A percentile compares a stretch with the other conserved stretches of the same genome.
Conservation (phyloP, 2,329 filamentous ascomycete genomes). For the Cordyceps farinosa region DNA sequence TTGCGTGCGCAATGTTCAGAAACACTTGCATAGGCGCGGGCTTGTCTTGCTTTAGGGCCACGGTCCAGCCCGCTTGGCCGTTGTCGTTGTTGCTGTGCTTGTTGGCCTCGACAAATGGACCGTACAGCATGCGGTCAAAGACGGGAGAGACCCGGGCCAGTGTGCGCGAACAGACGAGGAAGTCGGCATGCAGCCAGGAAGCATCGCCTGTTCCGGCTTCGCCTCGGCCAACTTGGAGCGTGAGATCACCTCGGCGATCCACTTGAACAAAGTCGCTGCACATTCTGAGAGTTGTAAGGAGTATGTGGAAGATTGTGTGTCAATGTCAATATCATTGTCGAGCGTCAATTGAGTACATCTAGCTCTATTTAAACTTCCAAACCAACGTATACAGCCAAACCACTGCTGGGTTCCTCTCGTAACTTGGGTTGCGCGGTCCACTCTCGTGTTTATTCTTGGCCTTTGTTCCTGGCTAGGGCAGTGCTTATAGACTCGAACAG, state of each 20-base stretch:
- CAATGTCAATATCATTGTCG: neutral
- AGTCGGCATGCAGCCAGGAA: neutral
- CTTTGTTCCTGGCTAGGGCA: neutral
- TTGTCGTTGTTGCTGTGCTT: neutral
- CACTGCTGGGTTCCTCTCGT: too few species aligned
- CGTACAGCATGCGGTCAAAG: constrained; percentile 2
- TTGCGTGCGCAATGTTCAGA: neutral
- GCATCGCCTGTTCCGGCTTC: neutral
- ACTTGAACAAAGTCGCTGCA: neutral
- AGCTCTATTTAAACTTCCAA: neutral
- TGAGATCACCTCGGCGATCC: neutral
- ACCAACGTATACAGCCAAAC: neutral
- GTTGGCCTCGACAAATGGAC: neutral
- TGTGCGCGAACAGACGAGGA: constrained; percentile 1
- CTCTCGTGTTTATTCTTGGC: neutral
- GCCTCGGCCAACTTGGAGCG: neutral
- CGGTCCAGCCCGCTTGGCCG: neutral
- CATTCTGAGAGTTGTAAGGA: neutral
- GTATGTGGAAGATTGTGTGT: neutral
- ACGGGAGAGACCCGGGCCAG: neutral
- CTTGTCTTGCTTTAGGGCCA: neutral
- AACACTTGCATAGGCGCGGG: neutral
- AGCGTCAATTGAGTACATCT: too few species aligned
- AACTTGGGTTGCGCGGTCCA: neutral
- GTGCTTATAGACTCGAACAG: too few species aligned